Evolutionary conservation across 441 rosid species (phyloP).

Genomic region (Metrosideros polymorpha): DNA sequence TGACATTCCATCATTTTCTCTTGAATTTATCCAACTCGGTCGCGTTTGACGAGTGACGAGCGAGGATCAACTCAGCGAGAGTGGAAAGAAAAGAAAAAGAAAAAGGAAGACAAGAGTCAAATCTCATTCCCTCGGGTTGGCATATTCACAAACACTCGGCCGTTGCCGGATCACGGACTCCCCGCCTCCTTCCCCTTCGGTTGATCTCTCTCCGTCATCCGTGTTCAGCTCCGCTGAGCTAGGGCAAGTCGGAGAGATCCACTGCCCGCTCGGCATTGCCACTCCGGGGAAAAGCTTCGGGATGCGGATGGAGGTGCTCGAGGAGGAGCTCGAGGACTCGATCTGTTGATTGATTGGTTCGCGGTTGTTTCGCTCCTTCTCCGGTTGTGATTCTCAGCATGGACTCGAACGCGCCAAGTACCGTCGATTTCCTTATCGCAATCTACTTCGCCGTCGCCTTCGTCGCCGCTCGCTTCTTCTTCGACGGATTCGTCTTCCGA

Average conservation of each 20-base stretch:
- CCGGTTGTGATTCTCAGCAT: not conserved
- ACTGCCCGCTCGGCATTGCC: not conserved
- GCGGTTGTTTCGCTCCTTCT: not conserved
- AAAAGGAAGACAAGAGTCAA: not conserved
- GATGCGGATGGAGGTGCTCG: not conserved
- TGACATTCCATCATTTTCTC: no score
- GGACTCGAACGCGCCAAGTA: not conserved
- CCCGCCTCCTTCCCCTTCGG: not conserved
- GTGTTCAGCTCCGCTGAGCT: not conserved
- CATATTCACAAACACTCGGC: not conserved
- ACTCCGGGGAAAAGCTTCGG: not conserved
- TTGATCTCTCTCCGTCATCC: not conserved
- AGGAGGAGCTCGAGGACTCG: not conserved
- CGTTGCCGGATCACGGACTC: not conserved
- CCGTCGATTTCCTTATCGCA: conserved; percentile 34
- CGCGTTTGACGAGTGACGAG: not conserved
- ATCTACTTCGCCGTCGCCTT: conserved; percentile 53
- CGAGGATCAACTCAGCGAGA: not conserved
- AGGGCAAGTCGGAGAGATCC: not conserved
- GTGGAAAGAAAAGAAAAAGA: not conserved
- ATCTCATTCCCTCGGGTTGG: not conserved
- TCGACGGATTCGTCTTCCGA: conserved; percentile 73
- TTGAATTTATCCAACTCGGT: no score
- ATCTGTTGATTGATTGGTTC: not conserved
- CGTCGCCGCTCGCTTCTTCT: conserved; percentile 45